A percentile compares a stretch with the other conserved stretches of the same genome.
These are phyloP conservation scores for Poterioochromonas sp. DNA, from an alignment of 352 stramenopile species.

Conservation along the genomic window DNA sequence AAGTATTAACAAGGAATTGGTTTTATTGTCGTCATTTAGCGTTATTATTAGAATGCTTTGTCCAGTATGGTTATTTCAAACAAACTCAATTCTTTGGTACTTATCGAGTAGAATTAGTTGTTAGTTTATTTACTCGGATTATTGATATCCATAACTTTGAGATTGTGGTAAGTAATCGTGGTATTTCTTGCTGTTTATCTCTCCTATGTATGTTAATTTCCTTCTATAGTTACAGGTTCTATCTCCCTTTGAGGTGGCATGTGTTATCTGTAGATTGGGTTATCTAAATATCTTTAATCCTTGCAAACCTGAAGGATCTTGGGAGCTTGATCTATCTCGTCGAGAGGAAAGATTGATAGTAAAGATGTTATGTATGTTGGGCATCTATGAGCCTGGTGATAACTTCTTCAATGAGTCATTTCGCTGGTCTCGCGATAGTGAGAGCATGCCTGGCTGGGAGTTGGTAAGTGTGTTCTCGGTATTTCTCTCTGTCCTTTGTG, in stretches of 20 bases:
- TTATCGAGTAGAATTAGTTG: slow-evolving; percentile 22
- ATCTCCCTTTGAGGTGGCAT: slow-evolving; percentile 16
- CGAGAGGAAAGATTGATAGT: slow-evolving; percentile 19
- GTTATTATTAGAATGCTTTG: slow-evolving; percentile 1
- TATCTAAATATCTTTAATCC: slow-evolving; percentile 25
- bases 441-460: slow-evolving; percentile 21
- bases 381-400: slow-evolving; percentile 14
- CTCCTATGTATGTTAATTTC: too few relatives aligned
- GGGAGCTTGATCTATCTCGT: slow-evolving; percentile 10
- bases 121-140: slow-evolving; percentile 12
- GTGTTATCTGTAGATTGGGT: slow-evolving; percentile 10
- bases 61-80: neutral
- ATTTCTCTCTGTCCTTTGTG: neutral
- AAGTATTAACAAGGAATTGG: neutral
- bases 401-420: neutral
- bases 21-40: neutral
- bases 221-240: slow-evolving; percentile 9
- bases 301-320: slow-evolving; percentile 27
- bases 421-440: neutral
- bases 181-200: too few relatives aligned
- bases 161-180: neutral
- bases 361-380: neutral
- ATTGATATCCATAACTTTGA: slow-evolving; percentile 31
- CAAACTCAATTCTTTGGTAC: neutral
- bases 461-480: neutral